A percentile compares a stretch with the other conserved stretches of the same genome.
These are phyloP conservation scores for Diaporthe ilicicola DNA, from an alignment of 2,329 filamentous ascomycete species.

Conservation along the genomic window DNA sequence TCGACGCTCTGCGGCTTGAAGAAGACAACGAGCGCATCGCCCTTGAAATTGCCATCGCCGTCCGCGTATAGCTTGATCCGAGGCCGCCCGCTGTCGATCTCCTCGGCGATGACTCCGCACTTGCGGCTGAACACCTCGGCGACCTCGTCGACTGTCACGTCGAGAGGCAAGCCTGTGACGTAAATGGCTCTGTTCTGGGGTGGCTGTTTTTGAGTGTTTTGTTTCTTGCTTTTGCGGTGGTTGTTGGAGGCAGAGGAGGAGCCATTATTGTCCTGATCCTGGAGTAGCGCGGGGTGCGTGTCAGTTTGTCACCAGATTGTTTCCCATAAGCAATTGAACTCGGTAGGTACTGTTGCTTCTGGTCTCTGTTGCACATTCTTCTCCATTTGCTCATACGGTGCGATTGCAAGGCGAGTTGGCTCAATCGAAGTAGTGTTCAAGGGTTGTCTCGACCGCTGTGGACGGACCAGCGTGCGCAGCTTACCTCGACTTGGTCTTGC, in stretches of 20 bases:
- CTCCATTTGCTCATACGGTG: background rate
- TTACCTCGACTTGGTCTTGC: conserved; percentile 54
- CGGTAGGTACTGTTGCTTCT: conserved; percentile 9
- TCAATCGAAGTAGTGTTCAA: conserved; percentile 23
- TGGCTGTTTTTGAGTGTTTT: conserved; percentile 50
- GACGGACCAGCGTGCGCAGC: conserved; percentile 43
- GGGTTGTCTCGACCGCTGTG: conserved; percentile 33
- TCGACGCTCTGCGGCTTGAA: conserved; percentile 94
- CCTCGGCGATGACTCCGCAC: conserved; percentile 91
- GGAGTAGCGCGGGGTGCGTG: conserved; percentile 32
- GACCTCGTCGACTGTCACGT: conserved; percentile 83
- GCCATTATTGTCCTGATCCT: conserved; percentile 43
- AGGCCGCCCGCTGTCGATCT: conserved; percentile 86
- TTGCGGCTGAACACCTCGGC: conserved; percentile 82
- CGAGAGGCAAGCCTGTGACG: conserved; percentile 84
- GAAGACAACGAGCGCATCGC: conserved; percentile 91
- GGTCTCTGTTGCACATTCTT: conserved; percentile 1
- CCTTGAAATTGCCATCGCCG: conserved; percentile 85
- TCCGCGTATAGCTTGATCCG: conserved; percentile 94
- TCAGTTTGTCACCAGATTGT: conserved; percentile 32
- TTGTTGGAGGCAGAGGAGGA: conserved; percentile 29
- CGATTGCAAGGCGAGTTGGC: background rate
- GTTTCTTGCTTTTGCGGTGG: conserved; percentile 44
- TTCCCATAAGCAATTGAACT: conserved; percentile 14
- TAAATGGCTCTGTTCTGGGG: conserved; percentile 89